Evolutionary conservation across 257 asterid genomes (phyloP), one percentile per base, ranked within the genome.

Genomic region (Leptodermis oblonga): DNA sequence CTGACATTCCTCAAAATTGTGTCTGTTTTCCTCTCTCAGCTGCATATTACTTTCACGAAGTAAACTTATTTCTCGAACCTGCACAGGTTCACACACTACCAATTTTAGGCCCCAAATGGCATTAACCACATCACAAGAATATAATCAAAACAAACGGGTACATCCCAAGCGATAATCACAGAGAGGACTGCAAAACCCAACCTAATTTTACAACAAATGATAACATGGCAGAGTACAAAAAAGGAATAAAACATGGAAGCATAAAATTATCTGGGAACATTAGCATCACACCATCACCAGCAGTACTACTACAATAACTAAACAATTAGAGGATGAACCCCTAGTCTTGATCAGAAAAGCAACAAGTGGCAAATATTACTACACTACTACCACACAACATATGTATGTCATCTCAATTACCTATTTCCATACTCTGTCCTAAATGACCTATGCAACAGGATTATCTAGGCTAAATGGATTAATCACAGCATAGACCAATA

Each of bases 1-100:
- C 83, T 87, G 89, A 79, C 99, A 90, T 69, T 94, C 97, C 78
- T 89, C 96, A 48, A 86, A 92, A 76, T 94, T 90, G 71, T 89
- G 89, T 60, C 72, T 80, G 79, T 82, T 94, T 81, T 94, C 99
- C 81, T 89, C 99, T 72, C 99, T 87, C 53, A 94, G 93, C 81
- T 94, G 99, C 65, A 82, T 74, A 55, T 94, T 94, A 67, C 99
- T 94, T 80, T 94, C 99, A 31, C 99, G 96, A 71, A 94, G 99
- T 67, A 94, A 77, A 73, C 72, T 89, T 58, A 94, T 74, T 80
- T 94, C 99, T 80, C 93, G 84, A 68, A 94, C 81, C 83, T 79
- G 79, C 55, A 78, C 5, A 43, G 17, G 41, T 42, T 33, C 30
- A 45, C 10, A 4, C 7, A 41, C 18, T 64, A 46, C 36, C 25